Base-by-base conservation (phyloP, 306 rosid species). In the Citrullus amarus region DNA sequence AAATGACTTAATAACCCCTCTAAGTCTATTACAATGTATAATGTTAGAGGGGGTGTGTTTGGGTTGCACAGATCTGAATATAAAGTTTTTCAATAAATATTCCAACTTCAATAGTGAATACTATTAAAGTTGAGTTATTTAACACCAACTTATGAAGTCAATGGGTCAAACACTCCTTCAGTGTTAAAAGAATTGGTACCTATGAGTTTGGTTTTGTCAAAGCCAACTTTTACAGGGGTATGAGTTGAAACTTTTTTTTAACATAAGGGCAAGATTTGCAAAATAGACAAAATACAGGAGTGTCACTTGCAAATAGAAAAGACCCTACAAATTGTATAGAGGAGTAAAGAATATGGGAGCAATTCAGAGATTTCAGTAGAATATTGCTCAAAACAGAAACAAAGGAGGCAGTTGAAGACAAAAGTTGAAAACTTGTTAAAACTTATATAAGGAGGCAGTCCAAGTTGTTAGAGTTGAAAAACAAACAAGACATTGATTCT, bases 401-500 rank as follows among this genome's bases (percentile, higher is more conserved):
- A 46, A 22, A 70, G 18, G 50, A 46, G 25, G 39, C 76, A 70
- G 76, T 25, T 70, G 76, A 70, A 70, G 76, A 77, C 68, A 79
- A 34, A 22, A 69, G 51, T 71, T 68, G 59, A 76, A 30, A 68
- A 69, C 61, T 60, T 60, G 76, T 54, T 15, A 66, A 43, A 48
- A 48, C 58, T 85, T 80, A 86, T 88, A 54, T 51, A 74, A 74
- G 9, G 83, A 78, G 79, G 83, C 62, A 75, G 79, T 30, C 84
- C 75, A 83, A 86, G 69, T 86, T 83, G 78, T 53, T 51, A 62
- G 59, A 34, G 44, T 68, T 58, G 79, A 78, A 79, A 81, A 85
- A 78, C 83, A 68, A 84, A 76, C 53, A 76, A 76, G 79, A 76
- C 79, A 76, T 76, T 75, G 86, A 86, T 88, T 83, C 87, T 78